Conservation (phyloP, 2,329 filamentous ascomycete species). For the Aspergillus ibericus region DNA sequence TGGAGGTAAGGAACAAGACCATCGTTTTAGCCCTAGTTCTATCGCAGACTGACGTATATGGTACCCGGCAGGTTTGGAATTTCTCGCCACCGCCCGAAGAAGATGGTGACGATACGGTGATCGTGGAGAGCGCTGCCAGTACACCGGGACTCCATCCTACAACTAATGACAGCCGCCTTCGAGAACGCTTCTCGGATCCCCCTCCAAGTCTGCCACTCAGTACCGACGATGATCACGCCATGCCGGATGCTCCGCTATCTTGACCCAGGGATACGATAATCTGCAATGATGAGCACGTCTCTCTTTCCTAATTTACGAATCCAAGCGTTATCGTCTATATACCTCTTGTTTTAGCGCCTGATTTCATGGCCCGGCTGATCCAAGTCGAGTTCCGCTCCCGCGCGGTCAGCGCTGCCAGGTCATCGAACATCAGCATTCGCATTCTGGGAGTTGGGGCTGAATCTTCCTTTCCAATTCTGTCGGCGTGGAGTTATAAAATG, state of each 20-base stretch:
- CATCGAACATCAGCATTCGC: slow-evolving; percentile 18
- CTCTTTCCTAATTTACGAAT: slow-evolving; percentile 15
- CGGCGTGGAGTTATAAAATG: slow-evolving; percentile 18
- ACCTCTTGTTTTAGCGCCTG: slow-evolving; percentile 11
- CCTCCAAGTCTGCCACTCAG: slow-evolving; percentile 27
- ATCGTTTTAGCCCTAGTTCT: not conserved
- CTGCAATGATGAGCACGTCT: slow-evolving; percentile 15
- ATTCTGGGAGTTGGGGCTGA: slow-evolving; percentile 21
- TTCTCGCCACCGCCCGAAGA: slow-evolving; percentile 72
- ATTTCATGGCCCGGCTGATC: not conserved
- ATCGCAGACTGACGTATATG: slow-evolving; percentile 13
- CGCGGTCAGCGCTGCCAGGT: slow-evolving; percentile 5
- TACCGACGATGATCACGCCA: slow-evolving; percentile 34
- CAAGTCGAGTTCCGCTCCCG: slow-evolving; percentile 3
- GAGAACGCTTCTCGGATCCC: slow-evolving; percentile 34
- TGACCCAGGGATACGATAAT: slow-evolving; percentile 5
- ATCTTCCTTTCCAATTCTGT: slow-evolving; percentile 13
- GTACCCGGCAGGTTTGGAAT: slow-evolving; percentile 75
- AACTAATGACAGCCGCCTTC: slow-evolving; percentile 20
- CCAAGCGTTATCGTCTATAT: slow-evolving; percentile 13
- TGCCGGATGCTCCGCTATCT: slow-evolving; percentile 34
- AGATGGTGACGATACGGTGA: slow-evolving; percentile 25
- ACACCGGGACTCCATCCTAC: slow-evolving; percentile 30
- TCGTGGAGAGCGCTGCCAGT: slow-evolving; percentile 34
- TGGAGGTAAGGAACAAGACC: slow-evolving; percentile 71